Evolutionary conservation across 164 flowering plant species (phyloP), one percentile per base, ranked within the genome.

Genomic region (Malania oleifera): DNA sequence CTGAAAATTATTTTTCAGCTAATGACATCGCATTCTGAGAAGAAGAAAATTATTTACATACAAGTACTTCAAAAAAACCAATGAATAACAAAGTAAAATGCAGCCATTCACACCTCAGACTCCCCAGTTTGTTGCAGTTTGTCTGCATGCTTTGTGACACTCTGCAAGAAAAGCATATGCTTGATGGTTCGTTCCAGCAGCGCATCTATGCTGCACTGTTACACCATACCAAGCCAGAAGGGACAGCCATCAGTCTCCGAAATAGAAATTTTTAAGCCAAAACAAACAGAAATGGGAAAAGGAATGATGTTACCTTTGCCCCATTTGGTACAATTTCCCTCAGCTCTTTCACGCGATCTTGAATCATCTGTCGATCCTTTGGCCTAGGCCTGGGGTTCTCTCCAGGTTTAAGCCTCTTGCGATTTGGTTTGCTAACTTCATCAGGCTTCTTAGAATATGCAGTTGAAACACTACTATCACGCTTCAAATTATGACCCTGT

Each of bases 181-280:
- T 91, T 95, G 58, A 95, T 89, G 27, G 99, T 95, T 10, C 88
- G 80, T 64, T 95, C 99, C 52, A 95, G 75, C 23, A 95, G 75
- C 23, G 90, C 87, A 84, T 95, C 99, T 31, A 95, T 95, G 76
- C 98, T 95, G 80, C 96, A 91, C 99, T 95, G 98, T 74, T 67
- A 28, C 56, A 45, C 26, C 63, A 68, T 35, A 62, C 51, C 13
- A 63, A 7, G 14, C 25, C 27, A 44, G 19, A 18, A 1, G 40
- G 67, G 44, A 39, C 24, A 0, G 61, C 20, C 54, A 59, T 64
- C 27, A 67, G 54, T 35, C 24, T 37, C 47, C 20, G 25, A n/a
- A 46, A 31, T 34, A 22, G 18, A 2, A 13, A 17, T 5, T 19
- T 18, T 9, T n/a, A 29, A 19, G 10, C 22, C n/a, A 38, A 37